These are phyloP conservation scores for Tolypocladium inflatum DNA, from an alignment of 2,329 filamentous ascomycete genomes.

Conservation along the genomic window DNA sequence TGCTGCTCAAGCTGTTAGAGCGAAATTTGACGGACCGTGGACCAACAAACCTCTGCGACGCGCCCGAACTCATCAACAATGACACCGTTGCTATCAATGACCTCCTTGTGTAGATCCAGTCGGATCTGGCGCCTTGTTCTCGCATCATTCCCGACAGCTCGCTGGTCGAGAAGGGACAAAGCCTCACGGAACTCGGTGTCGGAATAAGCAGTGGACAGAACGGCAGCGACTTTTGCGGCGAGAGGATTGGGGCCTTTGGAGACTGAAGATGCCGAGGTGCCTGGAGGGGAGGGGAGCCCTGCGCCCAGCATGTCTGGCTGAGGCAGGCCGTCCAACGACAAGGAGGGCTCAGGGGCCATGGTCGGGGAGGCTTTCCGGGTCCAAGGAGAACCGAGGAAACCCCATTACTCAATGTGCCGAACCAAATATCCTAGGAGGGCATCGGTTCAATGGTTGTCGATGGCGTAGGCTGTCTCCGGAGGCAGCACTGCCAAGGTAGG, in stretches of 20 bases:
- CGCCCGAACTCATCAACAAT: slow-evolving; percentile 82
- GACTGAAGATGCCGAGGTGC: slow-evolving; percentile 60
- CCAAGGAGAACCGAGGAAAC: background rate
- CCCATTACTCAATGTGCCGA: background rate
- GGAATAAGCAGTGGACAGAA: slow-evolving; percentile 86
- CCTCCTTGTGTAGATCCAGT: slow-evolving; percentile 79
- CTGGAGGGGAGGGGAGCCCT: slow-evolving; percentile 65
- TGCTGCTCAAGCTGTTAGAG: slow-evolving; percentile 47
- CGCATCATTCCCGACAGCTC: slow-evolving; percentile 61
- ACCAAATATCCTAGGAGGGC: background rate
- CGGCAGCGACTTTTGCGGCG: slow-evolving; percentile 70
- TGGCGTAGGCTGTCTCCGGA: background rate
- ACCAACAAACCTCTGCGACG: slow-evolving; percentile 65
- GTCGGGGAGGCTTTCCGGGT: background rate
- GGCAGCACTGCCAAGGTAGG: background rate
- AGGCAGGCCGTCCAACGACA: background rate
- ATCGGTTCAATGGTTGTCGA: background rate
- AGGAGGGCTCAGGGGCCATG: background rate
- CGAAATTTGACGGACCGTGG: background rate
- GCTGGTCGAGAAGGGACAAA: slow-evolving; percentile 65
- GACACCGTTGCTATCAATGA: slow-evolving; percentile 84
- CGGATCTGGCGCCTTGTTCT: slow-evolving; percentile 72
- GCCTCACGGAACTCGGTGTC: slow-evolving; percentile 87
- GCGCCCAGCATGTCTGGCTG: slow-evolving; percentile 14
- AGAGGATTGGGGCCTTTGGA: slow-evolving; percentile 52